A percentile compares a stretch with the other conserved stretches of the same genome.
Evolutionary conservation across 257 asterid genomes (phyloP).

Genomic region (Solanum dulcamara): DNA sequence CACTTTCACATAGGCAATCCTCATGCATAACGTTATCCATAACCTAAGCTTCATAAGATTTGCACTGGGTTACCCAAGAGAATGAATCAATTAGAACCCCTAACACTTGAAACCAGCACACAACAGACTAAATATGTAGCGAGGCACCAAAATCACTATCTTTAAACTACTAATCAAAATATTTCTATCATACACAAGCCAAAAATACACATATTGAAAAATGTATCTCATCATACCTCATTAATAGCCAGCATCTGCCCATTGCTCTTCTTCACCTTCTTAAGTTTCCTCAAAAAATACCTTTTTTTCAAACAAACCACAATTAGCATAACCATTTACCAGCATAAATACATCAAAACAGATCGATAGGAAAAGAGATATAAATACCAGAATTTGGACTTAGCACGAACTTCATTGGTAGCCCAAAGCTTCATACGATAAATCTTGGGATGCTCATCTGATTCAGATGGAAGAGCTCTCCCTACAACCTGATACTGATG

Average conservation of each 20-base stretch:
- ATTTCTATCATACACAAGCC: background rate
- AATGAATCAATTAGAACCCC: background rate
- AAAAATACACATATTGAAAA: background rate
- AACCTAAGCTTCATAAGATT: background rate
- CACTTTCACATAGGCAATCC: background rate
- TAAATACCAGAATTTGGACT: slow-evolving; percentile 62
- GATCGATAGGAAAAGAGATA: background rate
- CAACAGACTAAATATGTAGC: background rate
- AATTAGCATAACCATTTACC: background rate
- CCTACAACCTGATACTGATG: slow-evolving; percentile 95
- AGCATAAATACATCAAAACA: background rate
- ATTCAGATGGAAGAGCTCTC: slow-evolving; percentile 72
- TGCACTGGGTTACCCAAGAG: background rate
- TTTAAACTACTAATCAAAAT: background rate
- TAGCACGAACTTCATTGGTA: slow-evolving; percentile 39
- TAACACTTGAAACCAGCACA: background rate
- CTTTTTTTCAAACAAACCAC: slow-evolving; percentile 7
- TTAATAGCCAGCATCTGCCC: slow-evolving; percentile 77
- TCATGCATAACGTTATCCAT: background rate
- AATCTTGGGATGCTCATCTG: slow-evolving; percentile 76
- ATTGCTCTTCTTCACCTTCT: slow-evolving; percentile 80
- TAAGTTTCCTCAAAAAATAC: slow-evolving; percentile 80
- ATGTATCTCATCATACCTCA: slow-evolving; percentile 29
- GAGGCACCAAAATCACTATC: background rate
- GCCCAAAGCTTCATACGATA: slow-evolving; percentile 69